These are phyloP conservation scores for Acer negundo DNA, from an alignment of 345 rosid genomes.

Conservation along the genomic window DNA sequence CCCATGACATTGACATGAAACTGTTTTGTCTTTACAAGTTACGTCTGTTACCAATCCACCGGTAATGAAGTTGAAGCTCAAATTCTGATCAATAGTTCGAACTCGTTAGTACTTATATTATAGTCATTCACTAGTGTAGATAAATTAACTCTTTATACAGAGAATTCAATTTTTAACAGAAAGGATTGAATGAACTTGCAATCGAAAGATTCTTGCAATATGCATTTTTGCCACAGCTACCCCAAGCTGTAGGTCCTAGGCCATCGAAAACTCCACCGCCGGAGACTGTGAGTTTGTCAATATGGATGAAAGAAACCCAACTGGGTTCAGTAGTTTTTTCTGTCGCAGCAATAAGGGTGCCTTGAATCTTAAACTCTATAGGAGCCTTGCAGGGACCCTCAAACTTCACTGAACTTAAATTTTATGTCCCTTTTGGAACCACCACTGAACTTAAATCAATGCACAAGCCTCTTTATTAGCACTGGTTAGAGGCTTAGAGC, in stretches of 20 bases:
- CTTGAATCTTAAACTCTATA: slow-evolving; percentile 37
- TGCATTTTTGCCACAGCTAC: slow-evolving; percentile 16
- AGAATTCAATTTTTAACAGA: not conserved
- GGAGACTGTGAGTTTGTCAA: slow-evolving; percentile 26
- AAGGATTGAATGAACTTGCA: slow-evolving; percentile 29
- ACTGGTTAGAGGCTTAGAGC: slow-evolving; percentile 33
- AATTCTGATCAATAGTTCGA: slow-evolving; percentile 30
- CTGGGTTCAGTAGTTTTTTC: not conserved
- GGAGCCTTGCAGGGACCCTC: slow-evolving; percentile 51
- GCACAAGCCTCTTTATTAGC: slow-evolving; percentile 45
- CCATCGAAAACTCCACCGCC: slow-evolving; percentile 53
- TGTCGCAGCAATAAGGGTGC: slow-evolving; percentile 41
- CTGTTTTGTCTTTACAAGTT: slow-evolving; percentile 41
- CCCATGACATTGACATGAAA: slow-evolving; percentile 54
- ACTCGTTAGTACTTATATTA: too few species aligned
- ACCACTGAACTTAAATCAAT: slow-evolving; percentile 28
- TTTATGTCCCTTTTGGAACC: slow-evolving; percentile 44
- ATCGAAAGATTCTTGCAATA: slow-evolving; percentile 41
- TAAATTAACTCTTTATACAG: too few species aligned
- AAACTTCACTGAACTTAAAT: slow-evolving; percentile 26
- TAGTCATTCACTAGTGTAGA: too few species aligned
- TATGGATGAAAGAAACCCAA: slow-evolving; percentile 35
- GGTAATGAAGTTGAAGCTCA: slow-evolving; percentile 41
- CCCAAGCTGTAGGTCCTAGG: slow-evolving; percentile 44
- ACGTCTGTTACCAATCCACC: slow-evolving; percentile 31